These are phyloP conservation scores for Sequoia sempervirens DNA, from an alignment of 75 land plant species.

Conservation along the genomic window DNA sequence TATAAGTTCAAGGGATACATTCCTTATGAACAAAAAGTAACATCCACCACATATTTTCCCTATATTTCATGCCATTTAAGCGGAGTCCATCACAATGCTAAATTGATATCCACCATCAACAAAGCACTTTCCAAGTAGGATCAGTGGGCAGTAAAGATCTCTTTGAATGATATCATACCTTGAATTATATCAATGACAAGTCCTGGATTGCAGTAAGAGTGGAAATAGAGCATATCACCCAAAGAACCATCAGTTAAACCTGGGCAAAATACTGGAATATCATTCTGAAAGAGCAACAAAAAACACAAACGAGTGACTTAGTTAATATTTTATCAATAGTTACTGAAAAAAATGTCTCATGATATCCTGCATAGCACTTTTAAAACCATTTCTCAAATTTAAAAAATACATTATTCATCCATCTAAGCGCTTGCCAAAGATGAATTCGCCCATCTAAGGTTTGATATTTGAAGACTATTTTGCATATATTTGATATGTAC, in stretches of 20 bases:
- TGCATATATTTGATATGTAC: too few relatives aligned
- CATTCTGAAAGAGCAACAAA: conserved; percentile 49
- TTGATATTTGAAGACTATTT: too few relatives aligned
- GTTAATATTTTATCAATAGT: neutral
- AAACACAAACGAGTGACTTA: neutral
- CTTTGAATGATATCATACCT: conserved; percentile 35
- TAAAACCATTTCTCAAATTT: neutral
- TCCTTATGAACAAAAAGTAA: too few relatives aligned
- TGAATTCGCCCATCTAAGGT: too few relatives aligned
- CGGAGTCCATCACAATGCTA: neutral
- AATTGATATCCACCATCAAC: neutral
- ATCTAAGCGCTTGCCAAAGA: too few relatives aligned
- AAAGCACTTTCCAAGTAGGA: neutral
- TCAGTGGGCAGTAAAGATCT: neutral
- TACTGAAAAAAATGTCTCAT: neutral
- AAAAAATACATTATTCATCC: neutral
- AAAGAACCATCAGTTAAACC: conserved; percentile 92
- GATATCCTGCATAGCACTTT: neutral
- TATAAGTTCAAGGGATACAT: too few relatives aligned
- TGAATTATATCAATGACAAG: conserved; percentile 82
- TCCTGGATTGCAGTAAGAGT: conserved; percentile 83
- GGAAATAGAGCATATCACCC: conserved; percentile 95
- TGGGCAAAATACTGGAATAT: conserved; percentile 89
- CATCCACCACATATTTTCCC: neutral
- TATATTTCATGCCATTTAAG: neutral